These are phyloP conservation scores for Apiospora marii DNA, from an alignment of 2,329 filamentous ascomycete genomes.

Conservation along the genomic window DNA sequence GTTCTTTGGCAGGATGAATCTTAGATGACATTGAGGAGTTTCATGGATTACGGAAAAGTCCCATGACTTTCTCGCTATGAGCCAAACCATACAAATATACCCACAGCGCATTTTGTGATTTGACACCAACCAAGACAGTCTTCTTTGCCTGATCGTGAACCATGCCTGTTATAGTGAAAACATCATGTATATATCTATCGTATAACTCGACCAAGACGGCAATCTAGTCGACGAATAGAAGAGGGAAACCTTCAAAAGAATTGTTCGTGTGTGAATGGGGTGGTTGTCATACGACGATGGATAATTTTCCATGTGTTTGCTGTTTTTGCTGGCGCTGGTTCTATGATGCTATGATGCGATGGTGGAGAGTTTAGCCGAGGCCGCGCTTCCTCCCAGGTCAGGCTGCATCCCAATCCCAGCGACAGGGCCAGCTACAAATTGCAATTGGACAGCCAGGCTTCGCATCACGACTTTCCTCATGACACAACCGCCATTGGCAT, in stretches of 20 bases:
- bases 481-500: conserved; percentile 8
- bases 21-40: conserved; percentile 40
- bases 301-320: conserved; percentile 4
- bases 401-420: background rate
- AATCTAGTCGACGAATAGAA: background rate
- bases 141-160: background rate
- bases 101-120: conserved; percentile 43
- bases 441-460: background rate
- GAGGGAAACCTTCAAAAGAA: background rate
- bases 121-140: conserved; percentile 24
- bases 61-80: conserved; percentile 31
- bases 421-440: conserved; percentile 5
- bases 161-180: background rate
- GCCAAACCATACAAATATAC: conserved; percentile 40
- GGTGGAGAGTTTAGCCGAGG: conserved; percentile 21
- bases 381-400: background rate
- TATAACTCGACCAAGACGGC: background rate
- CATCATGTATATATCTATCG: background rate
- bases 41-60: conserved; percentile 38
- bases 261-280: background rate
- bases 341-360: conserved; percentile 16
- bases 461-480: background rate
- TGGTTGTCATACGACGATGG: conserved; percentile 3
- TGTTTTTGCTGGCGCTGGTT: background rate
- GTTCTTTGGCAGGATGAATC: conserved; percentile 29